Evolutionary conservation across 2,329 filamentous ascomycete genomes (phyloP), one percentile per base, ranked within the genome.

Genomic region (Coleophoma eucalyptorum): DNA sequence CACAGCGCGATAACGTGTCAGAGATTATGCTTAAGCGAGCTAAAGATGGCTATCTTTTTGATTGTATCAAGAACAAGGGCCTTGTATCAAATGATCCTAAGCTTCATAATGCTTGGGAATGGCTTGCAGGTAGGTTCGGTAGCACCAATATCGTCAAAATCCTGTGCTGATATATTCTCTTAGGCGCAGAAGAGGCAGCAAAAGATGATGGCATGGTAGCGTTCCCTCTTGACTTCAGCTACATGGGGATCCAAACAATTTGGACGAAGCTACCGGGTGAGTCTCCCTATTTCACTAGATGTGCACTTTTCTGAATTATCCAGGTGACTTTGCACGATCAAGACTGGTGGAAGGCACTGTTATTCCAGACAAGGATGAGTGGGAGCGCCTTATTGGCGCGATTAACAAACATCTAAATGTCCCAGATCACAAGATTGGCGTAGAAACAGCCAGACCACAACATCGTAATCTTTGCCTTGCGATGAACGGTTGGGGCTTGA

Each of bases 21-120:
- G 78, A 85, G 54, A 66, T 73, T 4, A 83, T 84, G 74, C 67
- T 86, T 10, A 67, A 81, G 35, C 78, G 83, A 15, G 80, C 81
- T 7, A 79, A 79, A 55, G 80, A 83, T 58, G 78, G 74, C 49
- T 87, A 86, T 55, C 68, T 86, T 0, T 84, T 86, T 54, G 74
- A 91, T 60, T 83, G 82, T 52, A 68, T 70, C 15, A 78, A 73
- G 44, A 94, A 94, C 61, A 78, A 79, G 54, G 69, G 76, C 5
- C 78, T 92, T n/a, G 77, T 88, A 1, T 73, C 77, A 5, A 87
- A 90, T 53, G 85, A 92, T 60, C 81, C 80, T 31, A 89, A 87
- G 81, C 72, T 93, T n/a, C 78, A 83, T 51, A 86, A 88, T 50
- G 72, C 89, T n/a, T 95, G 90, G 90, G 80, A 83, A 43, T 89